These are phyloP conservation scores for Oleoguttula mirabilis DNA, from an alignment of 495 filamentous ascomycete species.

Conservation along the genomic window DNA sequence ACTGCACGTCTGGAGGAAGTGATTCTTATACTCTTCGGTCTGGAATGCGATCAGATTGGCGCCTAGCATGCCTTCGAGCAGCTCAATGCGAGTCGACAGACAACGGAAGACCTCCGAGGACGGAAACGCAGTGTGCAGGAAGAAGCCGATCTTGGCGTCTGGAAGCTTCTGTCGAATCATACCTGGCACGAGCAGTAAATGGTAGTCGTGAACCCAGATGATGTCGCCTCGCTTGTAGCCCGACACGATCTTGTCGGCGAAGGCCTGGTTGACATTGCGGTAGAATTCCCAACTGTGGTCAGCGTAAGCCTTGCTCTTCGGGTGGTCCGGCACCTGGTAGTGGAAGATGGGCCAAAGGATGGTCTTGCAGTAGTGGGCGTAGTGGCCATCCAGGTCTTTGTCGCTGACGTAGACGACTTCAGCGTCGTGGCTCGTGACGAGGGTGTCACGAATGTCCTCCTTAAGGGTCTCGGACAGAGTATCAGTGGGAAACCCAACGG, in stretches of 20 bases:
- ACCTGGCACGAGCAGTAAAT: conserved; percentile 75
- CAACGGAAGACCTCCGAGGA: conserved; percentile 92
- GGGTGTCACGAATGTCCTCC: conserved; percentile 62
- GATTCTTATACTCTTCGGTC: conserved; percentile 78
- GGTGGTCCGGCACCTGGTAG: conserved; percentile 84
- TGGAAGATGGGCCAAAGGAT: conserved; percentile 59
- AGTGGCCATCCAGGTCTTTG: conserved; percentile 83
- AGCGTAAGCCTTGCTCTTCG: conserved; percentile 93
- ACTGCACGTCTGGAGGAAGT: conserved; percentile 90
- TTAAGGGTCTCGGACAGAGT: conserved; percentile 56
- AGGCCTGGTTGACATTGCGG: conserved; percentile 75
- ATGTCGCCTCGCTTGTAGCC: conserved; percentile 76
- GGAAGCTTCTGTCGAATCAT: conserved; percentile 81
- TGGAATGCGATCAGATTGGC: conserved; percentile 88
- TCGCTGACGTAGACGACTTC: conserved; percentile 73
- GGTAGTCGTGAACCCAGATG: conserved; percentile 93
- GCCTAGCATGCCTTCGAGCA: conserved; percentile 82
- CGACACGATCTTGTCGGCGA: conserved; percentile 68
- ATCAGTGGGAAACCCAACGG: conserved; percentile 84
- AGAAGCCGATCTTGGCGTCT: conserved; percentile 88
- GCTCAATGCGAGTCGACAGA: conserved; percentile 66
- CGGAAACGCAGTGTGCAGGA: conserved; percentile 86
- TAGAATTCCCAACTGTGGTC: conserved; percentile 95
- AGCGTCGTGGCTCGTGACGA: conserved; percentile 69
- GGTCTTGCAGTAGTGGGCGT: conserved; percentile 78